Percentiles rank a stretch among this genome's conserved stretches.
Conservation (phyloP, 768 basidiomycete genomes). For the Boletales sp. region DNA sequence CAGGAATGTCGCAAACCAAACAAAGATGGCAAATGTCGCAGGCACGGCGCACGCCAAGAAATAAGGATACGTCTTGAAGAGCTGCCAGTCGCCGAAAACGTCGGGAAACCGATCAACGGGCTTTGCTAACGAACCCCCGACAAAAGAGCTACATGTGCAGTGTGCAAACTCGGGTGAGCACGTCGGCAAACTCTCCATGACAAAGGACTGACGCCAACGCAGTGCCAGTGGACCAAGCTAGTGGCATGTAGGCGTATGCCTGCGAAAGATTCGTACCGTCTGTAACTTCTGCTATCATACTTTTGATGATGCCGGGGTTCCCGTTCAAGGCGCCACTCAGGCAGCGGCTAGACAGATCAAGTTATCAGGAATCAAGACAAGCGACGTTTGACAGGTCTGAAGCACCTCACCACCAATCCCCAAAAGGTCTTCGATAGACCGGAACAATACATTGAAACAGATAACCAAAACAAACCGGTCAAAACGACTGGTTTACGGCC, state of each 20-base stretch:
- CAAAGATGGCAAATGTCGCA: constrained; percentile 54
- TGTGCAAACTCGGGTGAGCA: background rate
- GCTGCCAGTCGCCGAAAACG: constrained; percentile 51
- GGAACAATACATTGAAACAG: constrained; percentile 69
- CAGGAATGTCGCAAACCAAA: constrained; percentile 48
- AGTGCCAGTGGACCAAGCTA: constrained; percentile 43
- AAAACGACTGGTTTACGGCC: constrained; percentile 77
- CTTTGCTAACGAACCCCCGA: constrained; percentile 64
- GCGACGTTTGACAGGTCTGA: background rate
- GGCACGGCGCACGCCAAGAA: constrained; percentile 69
- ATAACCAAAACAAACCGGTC: constrained; percentile 58
- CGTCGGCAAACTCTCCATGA: background rate
- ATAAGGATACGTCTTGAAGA: constrained; percentile 70
- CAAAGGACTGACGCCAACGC: constrained; percentile 39
- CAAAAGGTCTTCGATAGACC: constrained; percentile 68
- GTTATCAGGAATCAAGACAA: background rate
- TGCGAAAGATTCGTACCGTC: constrained; percentile 65
- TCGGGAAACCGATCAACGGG: constrained; percentile 66
- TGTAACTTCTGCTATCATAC: constrained; percentile 71
- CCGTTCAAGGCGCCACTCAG: constrained; percentile 72
- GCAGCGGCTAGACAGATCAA: constrained; percentile 43
- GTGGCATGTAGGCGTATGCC: constrained; percentile 67
- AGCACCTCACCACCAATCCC: constrained; percentile 51
- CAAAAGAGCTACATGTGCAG: constrained; percentile 45
- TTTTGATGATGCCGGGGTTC: constrained; percentile 70